These are phyloP conservation scores for Cyberlindnera xishuangbannaensis DNA, from an alignment of 805 yeast species.

Conservation along the genomic window DNA sequence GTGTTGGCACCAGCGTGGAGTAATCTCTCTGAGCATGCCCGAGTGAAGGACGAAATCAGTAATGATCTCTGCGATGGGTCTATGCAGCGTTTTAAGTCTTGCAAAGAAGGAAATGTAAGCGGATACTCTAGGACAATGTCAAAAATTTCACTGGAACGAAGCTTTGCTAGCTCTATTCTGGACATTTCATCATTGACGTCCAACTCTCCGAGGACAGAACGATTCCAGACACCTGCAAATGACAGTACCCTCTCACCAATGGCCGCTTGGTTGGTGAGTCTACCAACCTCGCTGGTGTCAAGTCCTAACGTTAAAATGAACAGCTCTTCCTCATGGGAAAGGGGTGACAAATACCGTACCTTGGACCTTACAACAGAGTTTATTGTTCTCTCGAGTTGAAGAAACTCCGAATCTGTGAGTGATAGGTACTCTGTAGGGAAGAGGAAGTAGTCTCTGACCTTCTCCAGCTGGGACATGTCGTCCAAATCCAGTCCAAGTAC, in stretches of 20 bases:
- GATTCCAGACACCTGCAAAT: slow-evolving; percentile 16
- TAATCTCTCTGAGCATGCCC: slow-evolving; percentile 38
- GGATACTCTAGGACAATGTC: slow-evolving; percentile 54
- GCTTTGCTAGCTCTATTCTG: slow-evolving; percentile 17
- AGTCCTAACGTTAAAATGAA: slow-evolving; percentile 19
- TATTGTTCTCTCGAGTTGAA: slow-evolving; percentile 15
- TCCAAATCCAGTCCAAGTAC: slow-evolving; percentile 2
- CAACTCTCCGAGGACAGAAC: slow-evolving; percentile 11
- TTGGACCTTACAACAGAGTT: slow-evolving; percentile 14
- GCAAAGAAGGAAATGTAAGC: slow-evolving; percentile 42
- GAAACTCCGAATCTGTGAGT: slow-evolving; percentile 10
- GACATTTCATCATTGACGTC: slow-evolving; percentile 9
- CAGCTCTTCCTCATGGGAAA: slow-evolving; percentile 9
- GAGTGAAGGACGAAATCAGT: slow-evolving; percentile 46
- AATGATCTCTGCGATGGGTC: slow-evolving; percentile 44
- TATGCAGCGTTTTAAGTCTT: slow-evolving; percentile 53
- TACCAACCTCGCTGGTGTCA: slow-evolving; percentile 12
- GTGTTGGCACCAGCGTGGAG: slow-evolving; percentile 84
- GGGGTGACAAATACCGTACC: slow-evolving; percentile 1
- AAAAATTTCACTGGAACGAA: slow-evolving; percentile 54
- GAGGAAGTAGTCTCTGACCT: slow-evolving; percentile 17
- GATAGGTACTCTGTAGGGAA: slow-evolving; percentile 17
- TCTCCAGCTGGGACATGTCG: slow-evolving; percentile 7
- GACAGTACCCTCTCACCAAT: slow-evolving; percentile 3
- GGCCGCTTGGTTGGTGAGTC: slow-evolving; percentile 10